phyloP scores from a whole-genome alignment of 768 basidiomycete species.

The Agrocybe pediades region DNA sequence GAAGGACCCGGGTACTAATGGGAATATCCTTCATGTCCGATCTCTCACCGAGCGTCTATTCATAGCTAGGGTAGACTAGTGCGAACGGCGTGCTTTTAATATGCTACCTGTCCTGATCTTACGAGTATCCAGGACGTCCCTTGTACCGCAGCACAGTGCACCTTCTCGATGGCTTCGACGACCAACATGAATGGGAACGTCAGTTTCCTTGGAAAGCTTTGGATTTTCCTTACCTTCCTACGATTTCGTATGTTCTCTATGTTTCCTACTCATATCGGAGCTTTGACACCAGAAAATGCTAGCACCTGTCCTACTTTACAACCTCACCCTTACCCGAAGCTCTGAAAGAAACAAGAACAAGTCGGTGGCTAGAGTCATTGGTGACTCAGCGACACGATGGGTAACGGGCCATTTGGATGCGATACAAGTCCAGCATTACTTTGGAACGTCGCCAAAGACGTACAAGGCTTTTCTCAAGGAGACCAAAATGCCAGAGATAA shows the following conservation, averaged over 20 bases:
- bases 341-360: not conserved
- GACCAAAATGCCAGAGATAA: not conserved
- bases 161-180: not conserved
- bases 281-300: not conserved
- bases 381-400: not conserved
- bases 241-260: not conserved
- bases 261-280: not conserved
- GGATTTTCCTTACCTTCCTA: not conserved
- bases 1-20: too few relatives aligned
- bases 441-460: not conserved
- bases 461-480: not conserved
- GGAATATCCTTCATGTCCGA: too few relatives aligned
- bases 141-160: too few relatives aligned
- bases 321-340: not conserved
- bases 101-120: too few relatives aligned
- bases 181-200: not conserved
- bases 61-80: too few relatives aligned
- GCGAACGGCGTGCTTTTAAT: too few relatives aligned
- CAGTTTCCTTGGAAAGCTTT: not conserved
- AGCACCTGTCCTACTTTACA: not conserved
- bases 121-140: too few relatives aligned
- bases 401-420: not conserved
- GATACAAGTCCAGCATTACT: constrained; percentile 1
- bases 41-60: too few relatives aligned
- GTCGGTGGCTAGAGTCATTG: not conserved